Evolutionary conservation across 257 asterid genomes (phyloP).

Genomic region (Nemophila menziesii): DNA sequence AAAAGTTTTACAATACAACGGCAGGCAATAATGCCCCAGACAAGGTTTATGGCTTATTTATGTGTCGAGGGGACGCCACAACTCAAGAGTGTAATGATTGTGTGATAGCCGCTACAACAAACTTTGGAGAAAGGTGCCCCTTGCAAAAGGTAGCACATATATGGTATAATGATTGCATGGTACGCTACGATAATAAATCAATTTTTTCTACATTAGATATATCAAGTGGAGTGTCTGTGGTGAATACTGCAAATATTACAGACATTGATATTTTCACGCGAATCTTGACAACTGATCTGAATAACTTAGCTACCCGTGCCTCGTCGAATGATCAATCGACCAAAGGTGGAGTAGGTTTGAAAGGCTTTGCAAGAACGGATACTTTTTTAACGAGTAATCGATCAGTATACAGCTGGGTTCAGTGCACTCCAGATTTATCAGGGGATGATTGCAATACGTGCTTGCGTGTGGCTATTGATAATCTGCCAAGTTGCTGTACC

Average conservation of each 20-base stretch:
- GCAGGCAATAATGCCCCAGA: background rate
- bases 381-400: background rate
- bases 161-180: background rate
- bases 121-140: background rate
- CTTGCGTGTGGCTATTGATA: background rate
- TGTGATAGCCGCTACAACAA: background rate
- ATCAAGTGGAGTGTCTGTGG: background rate
- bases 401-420: conserved; percentile 6
- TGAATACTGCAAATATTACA: background rate
- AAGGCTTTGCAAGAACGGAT: conserved; percentile 7
- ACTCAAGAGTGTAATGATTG: background rate
- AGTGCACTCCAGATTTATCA: conserved; percentile 21
- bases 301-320: background rate
- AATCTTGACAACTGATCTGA: background rate
- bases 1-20: background rate
- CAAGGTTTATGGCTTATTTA: background rate
- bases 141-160: background rate
- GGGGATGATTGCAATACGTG: background rate
- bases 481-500: background rate
- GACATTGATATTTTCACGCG: background rate
- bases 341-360: background rate
- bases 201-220: background rate
- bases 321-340: background rate
- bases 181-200: background rate
- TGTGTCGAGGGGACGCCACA: background rate